Percentiles rank a stretch among this genome's conserved stretches.
Evolutionary conservation across 176 grass and related monocot species (phyloP).

Genomic region (Carex scoparia): DNA sequence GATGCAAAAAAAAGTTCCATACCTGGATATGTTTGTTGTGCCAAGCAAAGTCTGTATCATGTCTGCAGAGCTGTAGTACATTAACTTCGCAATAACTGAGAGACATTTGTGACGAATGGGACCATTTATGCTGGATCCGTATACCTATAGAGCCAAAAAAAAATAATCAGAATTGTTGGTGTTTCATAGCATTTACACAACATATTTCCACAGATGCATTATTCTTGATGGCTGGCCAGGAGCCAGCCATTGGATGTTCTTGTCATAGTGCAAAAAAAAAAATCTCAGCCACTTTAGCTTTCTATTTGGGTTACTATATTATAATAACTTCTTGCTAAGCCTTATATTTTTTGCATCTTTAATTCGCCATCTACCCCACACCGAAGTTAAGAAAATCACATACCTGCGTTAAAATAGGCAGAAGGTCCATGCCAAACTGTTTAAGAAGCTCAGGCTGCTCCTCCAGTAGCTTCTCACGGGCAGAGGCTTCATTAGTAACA

Average conservation of each 20-base stretch:
- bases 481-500: conserved; percentile 43
- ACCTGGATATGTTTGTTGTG: conserved; percentile 90
- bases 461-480: conserved; percentile 62
- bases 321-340: not conserved
- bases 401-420: conserved; percentile 81
- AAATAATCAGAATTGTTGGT: not conserved
- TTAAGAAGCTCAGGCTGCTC: conserved; percentile 87
- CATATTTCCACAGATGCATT: not conserved
- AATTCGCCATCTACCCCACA: conserved; percentile 11
- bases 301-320: not conserved
- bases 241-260: not conserved
- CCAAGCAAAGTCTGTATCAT: conserved; percentile 69
- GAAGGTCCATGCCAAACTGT: conserved; percentile 80
- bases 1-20: not conserved
- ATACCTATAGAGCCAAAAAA: conserved; percentile 44
- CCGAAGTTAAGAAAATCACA: not conserved
- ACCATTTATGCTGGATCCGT: conserved; percentile 69
- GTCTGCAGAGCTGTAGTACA: conserved; percentile 79
- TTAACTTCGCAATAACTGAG: conserved; percentile 74
- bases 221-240: not conserved
- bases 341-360: not conserved
- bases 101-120: conserved; percentile 75
- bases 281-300: not conserved
- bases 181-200: not conserved
- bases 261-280: not conserved